Evolutionary conservation across 768 basidiomycete genomes (phyloP).

Genomic region (Paxillus ammoniavirescens): DNA sequence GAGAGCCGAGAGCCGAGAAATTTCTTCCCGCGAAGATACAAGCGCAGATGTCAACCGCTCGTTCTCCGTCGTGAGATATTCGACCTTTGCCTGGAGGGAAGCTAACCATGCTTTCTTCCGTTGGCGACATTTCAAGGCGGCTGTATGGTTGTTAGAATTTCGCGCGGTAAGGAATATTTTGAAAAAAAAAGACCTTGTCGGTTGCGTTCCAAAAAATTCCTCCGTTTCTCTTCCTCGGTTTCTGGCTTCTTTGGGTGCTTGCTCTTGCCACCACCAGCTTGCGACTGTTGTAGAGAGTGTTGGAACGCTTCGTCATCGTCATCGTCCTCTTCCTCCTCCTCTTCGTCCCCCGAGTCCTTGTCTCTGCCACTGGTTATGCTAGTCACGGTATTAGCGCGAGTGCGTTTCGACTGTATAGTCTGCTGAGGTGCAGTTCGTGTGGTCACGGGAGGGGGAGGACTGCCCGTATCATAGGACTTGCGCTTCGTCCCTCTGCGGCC

Average conservation of each 20-base stretch:
- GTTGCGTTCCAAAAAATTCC: constrained; percentile 96
- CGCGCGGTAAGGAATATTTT: not conserved
- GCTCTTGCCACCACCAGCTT: constrained; percentile 14
- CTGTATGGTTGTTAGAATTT: constrained; percentile 39
- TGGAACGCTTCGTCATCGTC: constrained; percentile 35
- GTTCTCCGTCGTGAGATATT: constrained; percentile 90
- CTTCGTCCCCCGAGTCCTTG: constrained; percentile 38
- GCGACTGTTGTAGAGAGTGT: constrained; percentile 8
- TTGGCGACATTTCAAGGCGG: constrained; percentile 97
- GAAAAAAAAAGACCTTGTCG: constrained; percentile 69
- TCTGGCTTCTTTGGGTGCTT: constrained; percentile 70
- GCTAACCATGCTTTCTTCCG: constrained; percentile 98
- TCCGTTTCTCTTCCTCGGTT: constrained; percentile 97
- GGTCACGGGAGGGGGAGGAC: constrained; percentile 30
- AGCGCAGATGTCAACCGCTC: constrained; percentile 88
- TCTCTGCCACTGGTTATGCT: constrained; percentile 28
- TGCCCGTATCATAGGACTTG: constrained; percentile 54
- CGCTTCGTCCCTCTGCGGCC: constrained; percentile 64
- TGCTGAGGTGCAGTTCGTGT: constrained; percentile 25
- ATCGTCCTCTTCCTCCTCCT: constrained; percentile 40
- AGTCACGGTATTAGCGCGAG: constrained; percentile 36
- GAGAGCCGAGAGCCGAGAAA: constrained; percentile 74
- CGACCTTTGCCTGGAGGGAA: constrained; percentile 90
- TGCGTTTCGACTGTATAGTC: constrained; percentile 31
- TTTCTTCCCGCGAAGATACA: constrained; percentile 87